These are phyloP conservation scores for Hypoxylon intermedium DNA, from an alignment of 495 filamentous ascomycete genomes.

Conservation along the genomic window DNA sequence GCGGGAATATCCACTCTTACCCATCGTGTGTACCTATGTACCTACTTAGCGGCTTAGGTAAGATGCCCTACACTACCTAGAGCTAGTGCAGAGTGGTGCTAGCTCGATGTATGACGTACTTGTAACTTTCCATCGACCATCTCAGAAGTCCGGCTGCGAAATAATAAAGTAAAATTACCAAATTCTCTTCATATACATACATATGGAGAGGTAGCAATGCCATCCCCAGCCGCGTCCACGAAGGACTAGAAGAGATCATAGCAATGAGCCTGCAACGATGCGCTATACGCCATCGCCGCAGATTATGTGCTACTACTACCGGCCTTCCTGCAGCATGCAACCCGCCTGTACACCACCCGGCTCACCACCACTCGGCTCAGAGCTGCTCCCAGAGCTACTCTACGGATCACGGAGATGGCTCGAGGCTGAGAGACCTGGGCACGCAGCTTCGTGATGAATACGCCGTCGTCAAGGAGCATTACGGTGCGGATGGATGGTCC, in stretches of 20 bases:
- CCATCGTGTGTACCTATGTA: not conserved
- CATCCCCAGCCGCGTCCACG: not conserved
- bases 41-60: not conserved
- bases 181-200: too few relatives aligned
- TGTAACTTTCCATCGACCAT: too few relatives aligned
- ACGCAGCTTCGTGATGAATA: conserved; percentile 80
- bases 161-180: too few relatives aligned
- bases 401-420: conserved; percentile 52
- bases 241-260: not conserved
- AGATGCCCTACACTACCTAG: too few relatives aligned
- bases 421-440: conserved; percentile 67
- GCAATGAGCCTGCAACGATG: conserved; percentile 28
- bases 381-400: conserved; percentile 35
- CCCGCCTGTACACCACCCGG: too few relatives aligned
- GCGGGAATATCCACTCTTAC: not conserved
- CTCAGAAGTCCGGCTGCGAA: too few relatives aligned
- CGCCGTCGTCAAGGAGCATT: conserved; percentile 70
- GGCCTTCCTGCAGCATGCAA: not conserved
- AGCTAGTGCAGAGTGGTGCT: too few relatives aligned
- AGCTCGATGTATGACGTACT: conserved; percentile 13
- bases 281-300: conserved; percentile 6
- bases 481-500: conserved; percentile 61
- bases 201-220: not conserved
- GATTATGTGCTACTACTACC: not conserved
- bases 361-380: too few relatives aligned